phyloP scores from a whole-genome alignment of 352 stramenopile species.

The Globisporangium abappressorium region DNA sequence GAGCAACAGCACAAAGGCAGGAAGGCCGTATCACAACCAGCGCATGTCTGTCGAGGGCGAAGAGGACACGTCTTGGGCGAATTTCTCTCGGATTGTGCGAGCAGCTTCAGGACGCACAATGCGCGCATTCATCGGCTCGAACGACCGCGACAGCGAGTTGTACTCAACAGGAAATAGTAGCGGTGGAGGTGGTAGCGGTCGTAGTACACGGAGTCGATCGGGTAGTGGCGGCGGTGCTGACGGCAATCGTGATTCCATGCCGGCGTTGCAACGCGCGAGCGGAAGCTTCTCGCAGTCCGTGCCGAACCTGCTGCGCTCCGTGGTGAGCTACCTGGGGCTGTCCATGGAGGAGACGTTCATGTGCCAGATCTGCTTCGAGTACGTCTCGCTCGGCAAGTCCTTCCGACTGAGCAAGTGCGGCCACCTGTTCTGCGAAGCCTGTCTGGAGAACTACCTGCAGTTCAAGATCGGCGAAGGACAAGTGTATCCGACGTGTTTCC shows the following conservation, averaged over 20 bases:
- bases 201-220: conserved; percentile 3
- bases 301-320: conserved; percentile 46
- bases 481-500: conserved; percentile 75
- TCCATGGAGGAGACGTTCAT: conserved; percentile 69
- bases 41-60: conserved; percentile 1
- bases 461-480: conserved; percentile 71
- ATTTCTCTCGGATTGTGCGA: conserved; percentile 28
- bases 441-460: conserved; percentile 60
- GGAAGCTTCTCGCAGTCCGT: conserved; percentile 26
- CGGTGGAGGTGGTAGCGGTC: background rate
- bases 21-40: background rate
- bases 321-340: conserved; percentile 50
- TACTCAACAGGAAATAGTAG: conserved; percentile 8
- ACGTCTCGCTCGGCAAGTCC: conserved; percentile 31
- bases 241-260: conserved; percentile 11
- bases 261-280: conserved; percentile 12
- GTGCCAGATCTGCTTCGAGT: conserved; percentile 80
- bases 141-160: conserved; percentile 23
- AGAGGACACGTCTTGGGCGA: conserved; percentile 26
- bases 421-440: conserved; percentile 60
- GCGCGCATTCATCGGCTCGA: conserved; percentile 19
- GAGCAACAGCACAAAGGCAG: conserved; percentile 5
- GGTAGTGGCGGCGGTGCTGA: background rate
- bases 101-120: conserved; percentile 29
- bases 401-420: conserved; percentile 44